Evolutionary conservation across 352 stramenopile genomes (phyloP).

Genomic region (Globisporangium sylvaticum): DNA sequence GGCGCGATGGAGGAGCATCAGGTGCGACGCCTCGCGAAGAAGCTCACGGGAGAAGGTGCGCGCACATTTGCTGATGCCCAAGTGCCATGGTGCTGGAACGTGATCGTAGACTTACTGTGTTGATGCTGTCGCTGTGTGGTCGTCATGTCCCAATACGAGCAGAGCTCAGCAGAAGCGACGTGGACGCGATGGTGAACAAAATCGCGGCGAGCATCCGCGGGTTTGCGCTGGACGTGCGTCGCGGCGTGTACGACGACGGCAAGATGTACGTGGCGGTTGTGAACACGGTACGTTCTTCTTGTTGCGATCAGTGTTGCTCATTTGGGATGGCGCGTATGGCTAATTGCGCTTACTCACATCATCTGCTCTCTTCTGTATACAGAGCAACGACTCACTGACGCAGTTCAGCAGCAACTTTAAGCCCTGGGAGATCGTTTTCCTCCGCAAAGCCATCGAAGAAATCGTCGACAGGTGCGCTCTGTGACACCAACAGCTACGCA

Average conservation of each 20-base stretch:
- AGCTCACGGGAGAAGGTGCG: constrained; percentile 64
- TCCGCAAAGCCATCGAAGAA: constrained; percentile 77
- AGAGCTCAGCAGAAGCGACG: constrained; percentile 50
- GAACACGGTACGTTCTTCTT: constrained; percentile 49
- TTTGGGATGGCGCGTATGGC: neutral
- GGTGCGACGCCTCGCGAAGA: constrained; percentile 42
- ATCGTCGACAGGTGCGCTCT: constrained; percentile 62
- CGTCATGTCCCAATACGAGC: no score
- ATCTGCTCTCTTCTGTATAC: neutral
- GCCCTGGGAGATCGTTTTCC: constrained; percentile 81
- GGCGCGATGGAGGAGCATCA: constrained; percentile 66
- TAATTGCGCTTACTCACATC: neutral
- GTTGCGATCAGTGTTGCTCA: neutral
- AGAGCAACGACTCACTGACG: constrained; percentile 78
- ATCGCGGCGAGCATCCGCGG: constrained; percentile 51
- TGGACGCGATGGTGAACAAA: constrained; percentile 64
- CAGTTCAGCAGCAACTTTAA: constrained; percentile 74
- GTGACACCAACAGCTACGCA: neutral
- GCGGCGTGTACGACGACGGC: constrained; percentile 76
- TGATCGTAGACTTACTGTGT: no score
- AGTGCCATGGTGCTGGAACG: no score
- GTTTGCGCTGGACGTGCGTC: constrained; percentile 72
- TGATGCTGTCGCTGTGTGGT: no score
- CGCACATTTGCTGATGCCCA: constrained; percentile 1
- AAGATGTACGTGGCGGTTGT: constrained; percentile 79